phyloP scores from a whole-genome alignment of 1,139 yeast species.

The Pichia sp. region DNA sequence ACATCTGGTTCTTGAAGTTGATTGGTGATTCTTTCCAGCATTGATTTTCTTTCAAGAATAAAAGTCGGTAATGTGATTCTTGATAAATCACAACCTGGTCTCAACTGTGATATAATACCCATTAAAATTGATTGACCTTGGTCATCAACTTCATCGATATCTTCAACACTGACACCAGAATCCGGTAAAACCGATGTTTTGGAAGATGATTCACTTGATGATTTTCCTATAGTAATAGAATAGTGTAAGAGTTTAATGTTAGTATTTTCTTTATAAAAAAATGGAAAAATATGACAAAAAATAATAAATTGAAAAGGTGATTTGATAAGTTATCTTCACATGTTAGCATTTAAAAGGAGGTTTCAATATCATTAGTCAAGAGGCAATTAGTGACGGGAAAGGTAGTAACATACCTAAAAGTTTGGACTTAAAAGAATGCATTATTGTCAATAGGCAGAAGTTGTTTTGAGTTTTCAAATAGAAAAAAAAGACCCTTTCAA shows the following conservation, averaged over 20 bases:
- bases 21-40: conserved; percentile 93
- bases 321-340: neutral
- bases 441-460: neutral
- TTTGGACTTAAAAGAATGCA: conserved; percentile 26
- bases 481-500: neutral
- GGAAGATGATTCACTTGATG: conserved; percentile 2
- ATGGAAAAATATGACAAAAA: no score
- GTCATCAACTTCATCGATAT: conserved; percentile 85
- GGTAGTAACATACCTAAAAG: conserved; percentile 22
- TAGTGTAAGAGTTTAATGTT: neutral
- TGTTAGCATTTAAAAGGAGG: neutral
- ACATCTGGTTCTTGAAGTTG: conserved; percentile 78
- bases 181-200: conserved; percentile 2
- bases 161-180: conserved; percentile 38
- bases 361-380: neutral
- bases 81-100: conserved; percentile 88
- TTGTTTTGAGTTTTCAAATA: neutral
- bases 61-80: conserved; percentile 92
- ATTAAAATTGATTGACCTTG: conserved; percentile 81
- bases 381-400: neutral
- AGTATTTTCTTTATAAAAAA: neutral
- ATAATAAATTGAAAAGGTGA: neutral
- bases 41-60: conserved; percentile 87
- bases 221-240: conserved; percentile 15
- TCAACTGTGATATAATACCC: conserved; percentile 82